A percentile compares a stretch with the other conserved stretches of the same genome.
These are phyloP conservation scores for Linnemannia exigua DNA, from an alignment of 192 early-diverging fungal species.

Conservation along the genomic window DNA sequence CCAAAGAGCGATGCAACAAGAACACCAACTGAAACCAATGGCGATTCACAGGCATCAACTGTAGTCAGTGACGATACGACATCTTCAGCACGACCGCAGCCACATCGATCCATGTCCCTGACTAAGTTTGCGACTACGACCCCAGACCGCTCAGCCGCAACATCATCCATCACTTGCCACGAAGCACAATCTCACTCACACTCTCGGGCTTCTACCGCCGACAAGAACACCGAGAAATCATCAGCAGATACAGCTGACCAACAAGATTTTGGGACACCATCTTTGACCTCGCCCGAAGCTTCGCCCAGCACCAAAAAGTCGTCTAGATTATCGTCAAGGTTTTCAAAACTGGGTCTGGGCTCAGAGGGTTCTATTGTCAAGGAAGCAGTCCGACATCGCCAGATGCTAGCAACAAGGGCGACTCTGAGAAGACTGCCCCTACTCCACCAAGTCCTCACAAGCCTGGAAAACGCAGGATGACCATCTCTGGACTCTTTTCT, in stretches of 20 bases:
- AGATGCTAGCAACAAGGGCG: background rate
- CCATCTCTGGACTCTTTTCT: slow-evolving; percentile 26
- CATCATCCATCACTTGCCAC: slow-evolving; percentile 16
- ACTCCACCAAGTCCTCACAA: slow-evolving; percentile 15
- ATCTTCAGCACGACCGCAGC: background rate
- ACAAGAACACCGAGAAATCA: background rate
- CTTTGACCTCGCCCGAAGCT: background rate
- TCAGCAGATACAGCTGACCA: background rate
- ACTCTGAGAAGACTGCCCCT: background rate
- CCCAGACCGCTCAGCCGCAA: slow-evolving; percentile 11
- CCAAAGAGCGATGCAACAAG: background rate
- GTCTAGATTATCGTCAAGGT: background rate
- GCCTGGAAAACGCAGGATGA: slow-evolving; percentile 26
- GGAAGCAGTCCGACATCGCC: background rate
- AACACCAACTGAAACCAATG: too few species aligned
- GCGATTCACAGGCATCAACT: background rate
- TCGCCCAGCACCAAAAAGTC: background rate
- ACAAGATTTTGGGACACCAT: background rate
- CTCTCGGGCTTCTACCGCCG: background rate
- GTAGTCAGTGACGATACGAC: background rate
- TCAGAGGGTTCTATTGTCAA: background rate
- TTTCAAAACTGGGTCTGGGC: slow-evolving; percentile 2
- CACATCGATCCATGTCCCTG: slow-evolving; percentile 11
- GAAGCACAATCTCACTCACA: slow-evolving; percentile 30
- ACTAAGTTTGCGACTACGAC: slow-evolving; percentile 9